These are phyloP conservation scores for Vigna hirtella DNA, from an alignment of 306 rosid genomes.

Conservation along the genomic window DNA sequence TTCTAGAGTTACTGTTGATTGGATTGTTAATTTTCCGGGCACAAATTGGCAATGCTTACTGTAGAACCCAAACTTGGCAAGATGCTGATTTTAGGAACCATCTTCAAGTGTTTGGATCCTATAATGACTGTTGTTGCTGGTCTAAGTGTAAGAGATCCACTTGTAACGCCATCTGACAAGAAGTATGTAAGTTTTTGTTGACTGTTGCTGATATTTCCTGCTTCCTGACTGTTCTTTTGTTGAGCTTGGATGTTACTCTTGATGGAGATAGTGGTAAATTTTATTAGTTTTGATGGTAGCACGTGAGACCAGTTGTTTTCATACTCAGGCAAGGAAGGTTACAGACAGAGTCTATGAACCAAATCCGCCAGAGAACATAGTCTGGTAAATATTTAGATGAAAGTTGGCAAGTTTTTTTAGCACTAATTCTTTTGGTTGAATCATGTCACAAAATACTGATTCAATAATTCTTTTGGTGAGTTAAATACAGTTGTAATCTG, in stretches of 20 bases:
- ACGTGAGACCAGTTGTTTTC: constrained; percentile 15
- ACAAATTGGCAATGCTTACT: too few species aligned
- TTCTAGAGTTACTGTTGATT: too few species aligned
- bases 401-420: not conserved
- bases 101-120: too few species aligned
- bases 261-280: constrained; percentile 34
- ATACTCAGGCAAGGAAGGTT: constrained; percentile 58
- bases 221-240: not conserved
- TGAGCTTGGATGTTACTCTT: constrained; percentile 30
- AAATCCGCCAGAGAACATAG: constrained; percentile 26
- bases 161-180: constrained; percentile 81
- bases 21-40: too few species aligned
- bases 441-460: not conserved
- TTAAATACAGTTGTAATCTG: not conserved
- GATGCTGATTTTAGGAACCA: too few species aligned
- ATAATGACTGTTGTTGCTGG: too few species aligned
- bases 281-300: constrained; percentile 24
- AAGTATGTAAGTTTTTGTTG: constrained; percentile 78
- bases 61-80: too few species aligned
- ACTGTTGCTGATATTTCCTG: constrained; percentile 7
- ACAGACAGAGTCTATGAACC: constrained; percentile 56
- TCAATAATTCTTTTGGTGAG: too few species aligned
- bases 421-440: not conserved
- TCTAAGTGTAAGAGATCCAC: constrained; percentile 47
- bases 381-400: constrained; percentile 9